Base-by-base conservation (phyloP, 1,284 basidiomycete genomes). In the Mycena citricolor region DNA sequence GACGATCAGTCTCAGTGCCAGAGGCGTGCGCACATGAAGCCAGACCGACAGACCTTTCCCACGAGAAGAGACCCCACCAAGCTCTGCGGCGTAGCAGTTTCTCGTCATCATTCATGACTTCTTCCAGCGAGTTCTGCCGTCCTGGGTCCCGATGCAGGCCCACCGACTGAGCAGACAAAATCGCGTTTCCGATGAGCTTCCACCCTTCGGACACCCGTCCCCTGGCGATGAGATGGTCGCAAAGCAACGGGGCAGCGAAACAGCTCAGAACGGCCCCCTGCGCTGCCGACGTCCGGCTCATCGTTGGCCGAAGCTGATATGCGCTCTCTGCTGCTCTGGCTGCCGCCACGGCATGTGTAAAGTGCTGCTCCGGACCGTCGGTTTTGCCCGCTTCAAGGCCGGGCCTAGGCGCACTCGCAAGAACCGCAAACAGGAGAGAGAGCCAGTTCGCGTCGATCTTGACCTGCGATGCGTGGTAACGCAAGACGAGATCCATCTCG, bases 121-220 rank as follows among this genome's bases (percentile, higher is more conserved):
- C 50, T 30, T 49, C 49, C 26, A 66, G 63, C 4, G 67, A 70
- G 69, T 75, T 74, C 47, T 65, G 63, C 47, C 73, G 70, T 12
- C 63, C 65, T 2, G 74, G 73, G 55, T 78, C 77, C 16, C 69
- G 66, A 54, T 78, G 74, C 57, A 79, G 63, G 2, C 76, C 75
- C n/a, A 74, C 61, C 8, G 74, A 68, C 53, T 73, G 64, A 5
- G 74, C 76, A 36, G 62, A 66, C 20, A 74, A 62, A 22, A 76
- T 57, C 10, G 68, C 69, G 24, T 56, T 61, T 1, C 76, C 75
- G 12, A 70, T 59, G 29, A 79, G 52, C 60, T 76, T 76, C 76
- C 76, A 78, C 2, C 74, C 73, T 53, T 78, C 76, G 48, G 72
- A 76, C 20, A 73, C 61, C 28, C 69, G 65, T 3, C 76, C 74